These are phyloP conservation scores for Zopfochytrium polystomum DNA, from an alignment of 371 early-diverging fungal species.

Conservation along the genomic window DNA sequence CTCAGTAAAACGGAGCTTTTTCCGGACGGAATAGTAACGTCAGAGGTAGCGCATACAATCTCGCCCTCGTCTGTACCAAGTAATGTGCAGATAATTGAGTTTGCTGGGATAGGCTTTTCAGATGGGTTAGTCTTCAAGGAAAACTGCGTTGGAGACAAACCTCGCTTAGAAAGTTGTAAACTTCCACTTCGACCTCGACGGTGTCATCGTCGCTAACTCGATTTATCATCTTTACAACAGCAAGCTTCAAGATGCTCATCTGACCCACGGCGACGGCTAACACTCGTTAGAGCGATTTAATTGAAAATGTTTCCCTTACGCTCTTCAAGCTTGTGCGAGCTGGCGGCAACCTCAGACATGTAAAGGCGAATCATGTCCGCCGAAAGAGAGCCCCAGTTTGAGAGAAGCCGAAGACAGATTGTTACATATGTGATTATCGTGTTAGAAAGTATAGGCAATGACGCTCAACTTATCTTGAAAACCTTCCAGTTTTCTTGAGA, in stretches of 20 bases:
- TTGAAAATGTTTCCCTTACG: neutral
- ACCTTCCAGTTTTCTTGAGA: constrained; percentile 56
- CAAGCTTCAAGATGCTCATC: neutral
- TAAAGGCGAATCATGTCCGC: neutral
- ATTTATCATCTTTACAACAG: neutral
- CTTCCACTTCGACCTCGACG: constrained; percentile 16
- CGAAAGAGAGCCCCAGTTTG: neutral
- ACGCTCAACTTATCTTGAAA: constrained; percentile 57
- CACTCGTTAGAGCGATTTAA: neutral
- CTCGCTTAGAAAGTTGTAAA: constrained; percentile 60
- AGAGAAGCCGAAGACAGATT: neutral
- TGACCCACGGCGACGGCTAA: neutral
- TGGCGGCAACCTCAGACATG: neutral
- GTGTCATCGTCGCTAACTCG: constrained; percentile 1
- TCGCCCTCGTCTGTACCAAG: constrained; percentile 59
- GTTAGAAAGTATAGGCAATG: constrained; percentile 59
- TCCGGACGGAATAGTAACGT: constrained; percentile 61
- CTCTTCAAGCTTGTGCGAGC: neutral
- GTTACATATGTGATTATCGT: neutral
- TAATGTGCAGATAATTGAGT: constrained; percentile 47
- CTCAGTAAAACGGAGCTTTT: constrained; percentile 58
- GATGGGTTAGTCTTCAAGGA: constrained; percentile 38
- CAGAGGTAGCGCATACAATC: constrained; percentile 43
- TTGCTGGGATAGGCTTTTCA: neutral
- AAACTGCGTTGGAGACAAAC: constrained; percentile 31